Conservation (phyloP, 1,284 basidiomycete species). For the Phellinidium pouzarii region DNA sequence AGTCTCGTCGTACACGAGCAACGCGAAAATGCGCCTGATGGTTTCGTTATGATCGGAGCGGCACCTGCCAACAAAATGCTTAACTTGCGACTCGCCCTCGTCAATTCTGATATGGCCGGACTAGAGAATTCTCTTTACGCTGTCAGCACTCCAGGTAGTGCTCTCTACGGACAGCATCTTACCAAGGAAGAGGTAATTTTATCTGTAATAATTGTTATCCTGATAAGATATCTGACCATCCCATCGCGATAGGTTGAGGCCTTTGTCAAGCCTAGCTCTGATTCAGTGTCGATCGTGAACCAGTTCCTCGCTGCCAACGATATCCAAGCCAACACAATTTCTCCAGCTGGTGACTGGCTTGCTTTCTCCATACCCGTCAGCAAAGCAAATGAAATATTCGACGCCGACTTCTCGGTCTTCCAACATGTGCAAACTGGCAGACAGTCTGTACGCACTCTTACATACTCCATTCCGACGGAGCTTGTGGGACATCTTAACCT, state of each 20-base stretch:
- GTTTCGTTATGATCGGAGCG: constrained; percentile 22
- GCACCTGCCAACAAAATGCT: constrained; percentile 22
- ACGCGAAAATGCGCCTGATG: constrained; percentile 20
- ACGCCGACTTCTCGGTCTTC: constrained; percentile 20
- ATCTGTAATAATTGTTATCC: neutral
- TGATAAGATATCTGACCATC: neutral
- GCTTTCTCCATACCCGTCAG: constrained; percentile 19
- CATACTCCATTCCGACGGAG: constrained; percentile 21
- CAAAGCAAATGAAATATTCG: constrained; percentile 20
- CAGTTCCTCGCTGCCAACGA: constrained; percentile 18
- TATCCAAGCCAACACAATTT: constrained; percentile 13
- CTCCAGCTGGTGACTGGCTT: constrained; percentile 24
- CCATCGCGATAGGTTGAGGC: constrained; percentile 15
- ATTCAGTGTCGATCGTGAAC: constrained; percentile 19
- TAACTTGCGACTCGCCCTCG: constrained; percentile 24
- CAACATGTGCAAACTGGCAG: constrained; percentile 18
- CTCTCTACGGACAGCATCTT: constrained; percentile 26
- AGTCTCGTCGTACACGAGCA: constrained; percentile 23
- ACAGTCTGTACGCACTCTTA: constrained; percentile 19
- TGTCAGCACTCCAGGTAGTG: constrained; percentile 26
- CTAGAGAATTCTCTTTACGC: constrained; percentile 24
- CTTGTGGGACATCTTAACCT: constrained; percentile 21
- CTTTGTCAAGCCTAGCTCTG: constrained; percentile 21
- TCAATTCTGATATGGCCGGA: constrained; percentile 21
- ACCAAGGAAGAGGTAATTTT: constrained; percentile 25